Evolutionary conservation across 148 eudicot species (phyloP).

Genomic region (Cornus kousa): DNA sequence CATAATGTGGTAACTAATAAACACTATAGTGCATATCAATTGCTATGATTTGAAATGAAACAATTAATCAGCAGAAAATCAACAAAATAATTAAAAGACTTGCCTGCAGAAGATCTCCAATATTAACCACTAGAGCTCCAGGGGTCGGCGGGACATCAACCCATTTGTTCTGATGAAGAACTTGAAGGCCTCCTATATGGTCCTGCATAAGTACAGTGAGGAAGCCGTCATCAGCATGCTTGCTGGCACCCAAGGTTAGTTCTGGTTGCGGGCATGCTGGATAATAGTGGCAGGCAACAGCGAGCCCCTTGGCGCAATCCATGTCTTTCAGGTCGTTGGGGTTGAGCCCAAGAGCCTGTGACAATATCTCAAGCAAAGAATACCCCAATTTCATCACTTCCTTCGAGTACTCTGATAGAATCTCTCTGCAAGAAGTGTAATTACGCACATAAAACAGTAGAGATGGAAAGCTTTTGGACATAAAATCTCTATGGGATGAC

Average conservation of each 20-base stretch:
- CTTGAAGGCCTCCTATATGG: constrained; percentile 33
- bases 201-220: constrained; percentile 36
- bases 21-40: too few species aligned
- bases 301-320: constrained; percentile 24
- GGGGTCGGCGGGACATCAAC: constrained; percentile 18
- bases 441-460: too few species aligned
- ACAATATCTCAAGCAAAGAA: constrained; percentile 18
- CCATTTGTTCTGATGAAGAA: constrained; percentile 26
- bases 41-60: too few species aligned
- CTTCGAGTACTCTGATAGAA: constrained; percentile 14
- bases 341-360: constrained; percentile 24
- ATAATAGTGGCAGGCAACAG: constrained; percentile 36
- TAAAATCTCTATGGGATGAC: too few species aligned
- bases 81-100: not conserved
- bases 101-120: constrained; percentile 38
- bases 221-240: constrained; percentile 36
- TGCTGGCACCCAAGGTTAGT: constrained; percentile 34
- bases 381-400: constrained; percentile 11
- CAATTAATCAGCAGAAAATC: too few species aligned
- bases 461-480: too few species aligned
- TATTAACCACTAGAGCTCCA: constrained; percentile 27
- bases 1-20: too few species aligned
- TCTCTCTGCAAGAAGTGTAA: constrained; percentile 8
- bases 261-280: constrained; percentile 60
- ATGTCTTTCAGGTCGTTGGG: constrained; percentile 8